These are phyloP conservation scores for Jamesozyma rosinii DNA, from an alignment of 805 yeast genomes.

Conservation along the genomic window DNA sequence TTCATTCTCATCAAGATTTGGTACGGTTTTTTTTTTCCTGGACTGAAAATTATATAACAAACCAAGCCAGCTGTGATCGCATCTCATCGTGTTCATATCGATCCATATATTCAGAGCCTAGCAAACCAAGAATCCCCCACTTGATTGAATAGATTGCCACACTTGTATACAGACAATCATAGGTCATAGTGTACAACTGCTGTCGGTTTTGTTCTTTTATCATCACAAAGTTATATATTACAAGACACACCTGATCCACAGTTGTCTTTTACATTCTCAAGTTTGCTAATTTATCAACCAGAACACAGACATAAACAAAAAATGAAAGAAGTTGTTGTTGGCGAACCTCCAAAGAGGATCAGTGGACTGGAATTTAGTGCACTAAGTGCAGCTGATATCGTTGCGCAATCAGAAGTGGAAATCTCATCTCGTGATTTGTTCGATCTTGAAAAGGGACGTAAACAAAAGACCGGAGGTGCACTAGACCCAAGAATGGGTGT, in stretches of 20 bases:
- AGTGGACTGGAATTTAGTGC: slow-evolving; percentile 89
- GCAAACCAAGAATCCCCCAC: no score
- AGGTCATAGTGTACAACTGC: neutral
- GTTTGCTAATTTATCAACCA: neutral
- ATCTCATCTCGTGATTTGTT: slow-evolving; percentile 84
- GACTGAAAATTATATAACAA: no score
- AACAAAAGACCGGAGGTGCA: slow-evolving; percentile 79
- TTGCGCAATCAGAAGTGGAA: slow-evolving; percentile 91
- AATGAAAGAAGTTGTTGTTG: slow-evolving; percentile 40
- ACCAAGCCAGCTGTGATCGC: neutral
- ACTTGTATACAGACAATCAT: neutral
- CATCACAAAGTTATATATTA: neutral
- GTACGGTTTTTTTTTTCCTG: no score
- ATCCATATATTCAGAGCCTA: no score
- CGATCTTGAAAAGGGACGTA: slow-evolving; percentile 80
- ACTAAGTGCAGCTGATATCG: slow-evolving; percentile 80
- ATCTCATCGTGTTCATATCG: neutral
- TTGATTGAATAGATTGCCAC: no score
- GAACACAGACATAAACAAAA: neutral
- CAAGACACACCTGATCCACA: no score
- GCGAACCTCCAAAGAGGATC: slow-evolving; percentile 83
- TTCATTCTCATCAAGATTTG: neutral
- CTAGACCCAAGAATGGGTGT: slow-evolving; percentile 91
- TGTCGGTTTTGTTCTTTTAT: neutral
- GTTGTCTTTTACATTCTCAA: no score